Percentiles rank a stretch among this genome's conserved stretches.
These are phyloP conservation scores for Colletotrichum tamarilloi DNA, from an alignment of 2,329 filamentous ascomycete species.

Conservation along the genomic window DNA sequence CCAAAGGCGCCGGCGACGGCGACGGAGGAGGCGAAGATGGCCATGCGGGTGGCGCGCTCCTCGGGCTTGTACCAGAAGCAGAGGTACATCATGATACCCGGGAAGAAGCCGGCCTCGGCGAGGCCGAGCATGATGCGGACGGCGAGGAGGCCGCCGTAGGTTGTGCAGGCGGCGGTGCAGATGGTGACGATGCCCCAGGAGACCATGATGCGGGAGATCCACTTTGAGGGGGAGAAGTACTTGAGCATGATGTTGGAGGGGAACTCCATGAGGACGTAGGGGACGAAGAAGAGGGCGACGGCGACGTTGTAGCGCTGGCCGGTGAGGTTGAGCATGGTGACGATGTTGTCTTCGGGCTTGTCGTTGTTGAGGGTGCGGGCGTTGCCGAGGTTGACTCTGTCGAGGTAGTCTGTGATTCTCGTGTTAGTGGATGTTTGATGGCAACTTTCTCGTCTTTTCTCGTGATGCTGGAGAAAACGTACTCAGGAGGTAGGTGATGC, in stretches of 20 bases:
- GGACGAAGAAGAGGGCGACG: conserved; percentile 45
- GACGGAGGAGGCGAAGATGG: conserved; percentile 69
- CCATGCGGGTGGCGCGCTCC: conserved; percentile 68
- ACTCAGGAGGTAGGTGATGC: conserved; percentile 46
- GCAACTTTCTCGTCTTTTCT: not conserved
- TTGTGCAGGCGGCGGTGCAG: conserved; percentile 57
- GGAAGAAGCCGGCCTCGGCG: conserved; percentile 63
- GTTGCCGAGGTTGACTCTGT: conserved; percentile 48
- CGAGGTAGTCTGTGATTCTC: conserved; percentile 40
- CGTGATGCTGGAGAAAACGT: not conserved
- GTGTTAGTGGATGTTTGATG: not conserved
- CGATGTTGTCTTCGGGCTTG: conserved; percentile 46
- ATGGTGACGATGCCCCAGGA: conserved; percentile 63
- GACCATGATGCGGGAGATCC: conserved; percentile 53
- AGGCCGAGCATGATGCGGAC: conserved; percentile 63
- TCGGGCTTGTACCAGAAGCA: conserved; percentile 72
- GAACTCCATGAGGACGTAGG: conserved; percentile 45
- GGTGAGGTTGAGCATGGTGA: conserved; percentile 43
- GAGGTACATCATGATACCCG: conserved; percentile 66
- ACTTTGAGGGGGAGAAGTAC: conserved; percentile 48
- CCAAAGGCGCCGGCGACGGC: conserved; percentile 70
- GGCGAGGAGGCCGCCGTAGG: conserved; percentile 58
- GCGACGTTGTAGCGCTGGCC: conserved; percentile 46
- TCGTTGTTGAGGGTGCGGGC: conserved; percentile 48
- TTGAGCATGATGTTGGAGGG: conserved; percentile 48